phyloP scores from a whole-genome alignment of 441 rosid genomes.

The Gossypium lobatum region DNA sequence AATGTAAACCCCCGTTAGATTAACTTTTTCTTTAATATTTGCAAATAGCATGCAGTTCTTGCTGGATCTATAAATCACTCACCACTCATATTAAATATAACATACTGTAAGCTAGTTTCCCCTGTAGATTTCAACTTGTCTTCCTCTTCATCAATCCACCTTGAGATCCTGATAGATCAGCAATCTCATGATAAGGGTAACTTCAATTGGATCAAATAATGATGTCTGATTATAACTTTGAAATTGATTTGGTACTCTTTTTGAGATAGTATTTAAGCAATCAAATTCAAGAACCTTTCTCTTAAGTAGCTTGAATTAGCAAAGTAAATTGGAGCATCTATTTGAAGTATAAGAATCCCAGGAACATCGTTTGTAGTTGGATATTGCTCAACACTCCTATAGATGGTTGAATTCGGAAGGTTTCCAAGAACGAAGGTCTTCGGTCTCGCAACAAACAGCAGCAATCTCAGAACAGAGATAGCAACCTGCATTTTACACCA shows the following conservation, averaged over 20 bases:
- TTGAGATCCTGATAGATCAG: slow-evolving; percentile 41
- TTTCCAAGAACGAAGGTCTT: slow-evolving; percentile 66
- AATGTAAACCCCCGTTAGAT: not conserved
- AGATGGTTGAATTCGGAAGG: slow-evolving; percentile 65
- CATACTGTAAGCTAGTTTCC: slow-evolving; percentile 57
- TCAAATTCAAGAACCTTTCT: slow-evolving; percentile 50
- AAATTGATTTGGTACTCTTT: not conserved
- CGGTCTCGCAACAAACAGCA: slow-evolving; percentile 87
- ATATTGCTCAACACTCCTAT: slow-evolving; percentile 80
- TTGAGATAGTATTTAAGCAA: not conserved
- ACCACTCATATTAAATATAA: slow-evolving; percentile 80
- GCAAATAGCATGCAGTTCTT: not conserved
- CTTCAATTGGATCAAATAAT: not conserved
- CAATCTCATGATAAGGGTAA: not conserved
- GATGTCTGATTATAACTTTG: slow-evolving; percentile 3
- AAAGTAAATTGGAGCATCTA: slow-evolving; percentile 91
- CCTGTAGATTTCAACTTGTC: slow-evolving; percentile 50
- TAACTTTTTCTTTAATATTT: not conserved
- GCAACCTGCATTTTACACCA: slow-evolving; percentile 53
- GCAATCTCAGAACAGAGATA: slow-evolving; percentile 60
- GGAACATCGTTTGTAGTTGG: slow-evolving; percentile 51
- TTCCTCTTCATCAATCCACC: slow-evolving; percentile 95
- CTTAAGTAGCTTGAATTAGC: slow-evolving; percentile 83
- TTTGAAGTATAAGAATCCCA: slow-evolving; percentile 73
- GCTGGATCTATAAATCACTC: not conserved